These are phyloP conservation scores for Crataegus laevigata DNA, from an alignment of 306 rosid species.

Conservation along the genomic window DNA sequence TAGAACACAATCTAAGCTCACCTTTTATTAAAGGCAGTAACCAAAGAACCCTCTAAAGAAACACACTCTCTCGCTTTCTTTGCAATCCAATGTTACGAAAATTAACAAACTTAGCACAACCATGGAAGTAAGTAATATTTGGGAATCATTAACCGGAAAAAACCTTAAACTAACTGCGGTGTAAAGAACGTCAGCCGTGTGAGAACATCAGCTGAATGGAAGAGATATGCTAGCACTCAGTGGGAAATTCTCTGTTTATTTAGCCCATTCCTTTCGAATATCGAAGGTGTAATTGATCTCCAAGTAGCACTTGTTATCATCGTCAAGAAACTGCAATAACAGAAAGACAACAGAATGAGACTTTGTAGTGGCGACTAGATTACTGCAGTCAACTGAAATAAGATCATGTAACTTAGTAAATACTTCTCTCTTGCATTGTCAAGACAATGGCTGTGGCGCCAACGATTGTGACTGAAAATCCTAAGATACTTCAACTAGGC, in stretches of 20 bases:
- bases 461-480: background rate
- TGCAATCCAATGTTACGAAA: slow-evolving; percentile 16
- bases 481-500: background rate
- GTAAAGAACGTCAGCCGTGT: slow-evolving; percentile 10
- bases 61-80: background rate
- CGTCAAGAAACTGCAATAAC: slow-evolving; percentile 38
- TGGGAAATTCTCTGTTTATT: background rate
- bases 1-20: slow-evolving; percentile 5
- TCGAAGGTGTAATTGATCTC: slow-evolving; percentile 45
- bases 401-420: background rate
- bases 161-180: slow-evolving; percentile 6
- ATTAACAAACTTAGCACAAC: slow-evolving; percentile 20
- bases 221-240: background rate
- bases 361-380: background rate
- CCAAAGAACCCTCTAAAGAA: slow-evolving; percentile 18
- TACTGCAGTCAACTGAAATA: background rate
- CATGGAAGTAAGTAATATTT: slow-evolving; percentile 9
- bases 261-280: slow-evolving; percentile 43
- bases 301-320: slow-evolving; percentile 52
- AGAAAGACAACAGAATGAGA: background rate
- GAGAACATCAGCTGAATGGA: slow-evolving; percentile 17
- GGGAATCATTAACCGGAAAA: slow-evolving; percentile 1
- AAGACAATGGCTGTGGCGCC: background rate
- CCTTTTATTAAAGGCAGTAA: slow-evolving; percentile 17
- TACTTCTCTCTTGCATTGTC: background rate